A percentile compares a stretch with the other conserved stretches of the same genome.
Conservation (phyloP, 2,329 filamentous ascomycete species). For the Coniella vitis region DNA sequence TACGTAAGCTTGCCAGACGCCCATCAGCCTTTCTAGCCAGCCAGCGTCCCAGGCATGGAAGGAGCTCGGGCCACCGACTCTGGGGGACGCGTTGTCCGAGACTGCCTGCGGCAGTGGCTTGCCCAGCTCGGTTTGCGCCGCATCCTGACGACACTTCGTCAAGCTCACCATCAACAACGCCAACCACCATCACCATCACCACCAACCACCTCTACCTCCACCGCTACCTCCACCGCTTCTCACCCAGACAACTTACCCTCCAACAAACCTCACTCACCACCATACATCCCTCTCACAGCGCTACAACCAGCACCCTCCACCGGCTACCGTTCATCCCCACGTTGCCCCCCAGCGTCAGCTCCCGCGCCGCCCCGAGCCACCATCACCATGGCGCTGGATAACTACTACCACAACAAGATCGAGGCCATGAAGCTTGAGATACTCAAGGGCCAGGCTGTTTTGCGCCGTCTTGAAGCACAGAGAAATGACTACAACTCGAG, state of each 20-base stretch:
- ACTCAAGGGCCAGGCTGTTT: constrained; percentile 92
- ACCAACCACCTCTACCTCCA: background rate
- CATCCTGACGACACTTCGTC: constrained; percentile 14
- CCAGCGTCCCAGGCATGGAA: background rate
- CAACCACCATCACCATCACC: background rate
- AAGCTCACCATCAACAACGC: constrained; percentile 3
- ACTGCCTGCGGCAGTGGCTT: constrained; percentile 17
- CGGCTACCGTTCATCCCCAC: background rate
- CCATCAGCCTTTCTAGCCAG: constrained; percentile 8
- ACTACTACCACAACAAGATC: constrained; percentile 99
- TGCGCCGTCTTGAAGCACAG: constrained; percentile 92
- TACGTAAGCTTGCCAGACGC: background rate
- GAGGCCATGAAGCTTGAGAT: constrained; percentile 99
- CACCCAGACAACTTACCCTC: background rate
- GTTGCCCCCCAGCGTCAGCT: constrained; percentile 9
- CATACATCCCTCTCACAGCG: background rate
- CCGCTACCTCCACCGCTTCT: background rate
- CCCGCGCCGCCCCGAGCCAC: constrained; percentile 14
- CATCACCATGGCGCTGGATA: constrained; percentile 89
- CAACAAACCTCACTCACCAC: background rate
- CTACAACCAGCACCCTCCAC: background rate
- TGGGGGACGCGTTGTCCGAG: constrained; percentile 13
- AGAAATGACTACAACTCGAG: constrained; percentile 99
- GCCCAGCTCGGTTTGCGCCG: constrained; percentile 16
- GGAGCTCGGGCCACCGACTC: constrained; percentile 13